These are phyloP conservation scores for Tolypocladium pustulatum DNA, from an alignment of 2,329 filamentous ascomycete species.

Conservation along the genomic window DNA sequence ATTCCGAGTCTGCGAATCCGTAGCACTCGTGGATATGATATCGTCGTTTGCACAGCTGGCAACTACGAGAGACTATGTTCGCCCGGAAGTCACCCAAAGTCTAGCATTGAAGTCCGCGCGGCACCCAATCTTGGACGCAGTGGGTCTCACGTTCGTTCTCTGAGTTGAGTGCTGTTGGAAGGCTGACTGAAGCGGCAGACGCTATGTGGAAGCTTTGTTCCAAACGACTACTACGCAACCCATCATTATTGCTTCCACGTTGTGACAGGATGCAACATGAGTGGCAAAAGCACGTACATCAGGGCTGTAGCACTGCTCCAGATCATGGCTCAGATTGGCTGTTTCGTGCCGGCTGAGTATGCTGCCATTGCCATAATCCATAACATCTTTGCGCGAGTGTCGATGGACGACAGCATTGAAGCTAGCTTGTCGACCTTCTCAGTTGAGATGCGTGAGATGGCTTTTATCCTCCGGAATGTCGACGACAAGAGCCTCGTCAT, in stretches of 20 bases:
- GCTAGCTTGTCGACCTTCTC: slow-evolving; percentile 90
- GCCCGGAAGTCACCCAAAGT: slow-evolving; percentile 57
- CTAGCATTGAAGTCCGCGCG: slow-evolving; percentile 64
- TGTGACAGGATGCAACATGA: slow-evolving; percentile 96
- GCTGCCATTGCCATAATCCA: slow-evolving; percentile 72
- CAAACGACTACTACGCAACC: slow-evolving; percentile 83
- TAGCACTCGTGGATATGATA: slow-evolving; percentile 82
- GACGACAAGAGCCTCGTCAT: slow-evolving; percentile 68
- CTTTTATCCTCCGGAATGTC: slow-evolving; percentile 80
- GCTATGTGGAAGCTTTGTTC: slow-evolving; percentile 59
- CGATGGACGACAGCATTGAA: slow-evolving; percentile 79
- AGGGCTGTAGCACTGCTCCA: slow-evolving; percentile 72
- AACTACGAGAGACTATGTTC: slow-evolving; percentile 47
- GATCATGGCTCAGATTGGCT: slow-evolving; percentile 90
- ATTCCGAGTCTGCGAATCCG: slow-evolving; percentile 76
- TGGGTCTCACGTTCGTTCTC: slow-evolving; percentile 11
- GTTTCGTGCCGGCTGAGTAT: slow-evolving; percentile 78
- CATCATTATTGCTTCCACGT: slow-evolving; percentile 79
- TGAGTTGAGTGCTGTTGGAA: slow-evolving; percentile 2
- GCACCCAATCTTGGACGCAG: slow-evolving; percentile 70
- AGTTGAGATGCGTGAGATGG: slow-evolving; percentile 90
- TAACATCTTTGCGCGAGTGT: slow-evolving; percentile 79
- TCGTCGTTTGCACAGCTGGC: slow-evolving; percentile 65
- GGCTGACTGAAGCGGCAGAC: slow-evolving; percentile 27
- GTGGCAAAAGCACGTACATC: slow-evolving; percentile 93